phyloP scores from a whole-genome alignment of 208 protist species.

The Porcisia deanei region DNA sequence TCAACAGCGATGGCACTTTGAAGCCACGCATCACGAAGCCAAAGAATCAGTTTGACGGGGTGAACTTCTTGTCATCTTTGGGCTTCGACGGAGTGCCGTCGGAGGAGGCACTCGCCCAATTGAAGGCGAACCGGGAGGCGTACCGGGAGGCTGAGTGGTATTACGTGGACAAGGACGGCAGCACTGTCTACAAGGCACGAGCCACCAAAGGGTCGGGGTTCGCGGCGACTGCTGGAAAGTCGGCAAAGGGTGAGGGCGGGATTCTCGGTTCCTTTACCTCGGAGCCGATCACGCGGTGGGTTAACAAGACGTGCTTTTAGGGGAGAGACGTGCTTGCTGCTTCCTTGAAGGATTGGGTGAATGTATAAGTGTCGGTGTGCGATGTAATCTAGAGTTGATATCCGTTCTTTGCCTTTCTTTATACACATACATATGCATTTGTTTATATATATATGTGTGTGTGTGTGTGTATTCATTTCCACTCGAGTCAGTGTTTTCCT shows the following conservation, averaged over 20 bases:
- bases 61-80: slow-evolving; percentile 58
- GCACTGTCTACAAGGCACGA: slow-evolving; percentile 79
- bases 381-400: not conserved
- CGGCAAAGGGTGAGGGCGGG: slow-evolving; percentile 21
- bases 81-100: slow-evolving; percentile 46
- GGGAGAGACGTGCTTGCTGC: not conserved
- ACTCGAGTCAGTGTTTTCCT: no score
- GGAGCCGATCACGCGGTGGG: slow-evolving; percentile 64
- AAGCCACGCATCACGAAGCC: slow-evolving; percentile 65
- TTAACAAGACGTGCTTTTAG: slow-evolving; percentile 59
- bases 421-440: no score
- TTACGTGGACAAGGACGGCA: slow-evolving; percentile 71
- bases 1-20: slow-evolving; percentile 2
- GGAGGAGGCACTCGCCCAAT: slow-evolving; percentile 57
- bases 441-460: no score
- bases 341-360: not conserved
- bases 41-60: slow-evolving; percentile 86
- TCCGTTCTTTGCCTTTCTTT: not conserved
- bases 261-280: slow-evolving; percentile 36
- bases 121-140: slow-evolving; percentile 54
- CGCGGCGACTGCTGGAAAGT: not conserved
- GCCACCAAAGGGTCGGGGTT: slow-evolving; percentile 16
- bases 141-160: slow-evolving; percentile 50
- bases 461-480: not conserved
- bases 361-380: not conserved